Conservation (phyloP, 2,329 filamentous ascomycete species). For the Fusarium kyushuense region DNA sequence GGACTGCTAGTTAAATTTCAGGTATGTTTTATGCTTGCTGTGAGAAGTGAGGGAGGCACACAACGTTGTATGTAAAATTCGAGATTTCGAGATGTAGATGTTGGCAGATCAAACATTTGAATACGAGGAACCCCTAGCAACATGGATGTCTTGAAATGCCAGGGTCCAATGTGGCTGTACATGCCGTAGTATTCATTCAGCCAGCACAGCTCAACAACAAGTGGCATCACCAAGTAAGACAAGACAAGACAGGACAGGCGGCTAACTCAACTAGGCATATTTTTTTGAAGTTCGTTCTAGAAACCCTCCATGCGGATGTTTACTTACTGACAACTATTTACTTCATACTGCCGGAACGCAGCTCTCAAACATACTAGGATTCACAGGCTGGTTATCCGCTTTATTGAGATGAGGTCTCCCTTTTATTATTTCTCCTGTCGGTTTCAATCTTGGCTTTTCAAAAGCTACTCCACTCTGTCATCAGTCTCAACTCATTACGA, state of each 20-base stretch:
- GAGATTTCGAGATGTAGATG: slow-evolving; percentile 25
- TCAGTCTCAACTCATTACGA: slow-evolving; percentile 24
- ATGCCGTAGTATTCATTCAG: slow-evolving; percentile 11
- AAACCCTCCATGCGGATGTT: not conserved
- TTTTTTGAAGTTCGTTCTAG: slow-evolving; percentile 6
- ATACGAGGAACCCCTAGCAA: slow-evolving; percentile 32
- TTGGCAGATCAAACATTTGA: slow-evolving; percentile 31
- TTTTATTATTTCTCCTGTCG: slow-evolving; percentile 12
- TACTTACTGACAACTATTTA: slow-evolving; percentile 1
- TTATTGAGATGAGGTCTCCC: slow-evolving; percentile 31
- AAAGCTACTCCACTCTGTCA: slow-evolving; percentile 30
- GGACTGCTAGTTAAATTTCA: slow-evolving; percentile 29
- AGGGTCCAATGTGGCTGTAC: slow-evolving; percentile 16
- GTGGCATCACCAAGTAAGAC: slow-evolving; percentile 13
- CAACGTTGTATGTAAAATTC: slow-evolving; percentile 4
- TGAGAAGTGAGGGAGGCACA: slow-evolving; percentile 4
- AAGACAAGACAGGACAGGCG: not conserved
- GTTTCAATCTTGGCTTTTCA: slow-evolving; percentile 26
- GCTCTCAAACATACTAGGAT: slow-evolving; percentile 23
- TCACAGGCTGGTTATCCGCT: slow-evolving; percentile 22
- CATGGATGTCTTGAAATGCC: slow-evolving; percentile 20
- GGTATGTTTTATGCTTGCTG: slow-evolving; percentile 31
- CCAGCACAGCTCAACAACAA: slow-evolving; percentile 1
- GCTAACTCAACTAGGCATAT: slow-evolving; percentile 8
- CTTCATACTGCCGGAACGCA: slow-evolving; percentile 15